Conservation (phyloP, 2,329 filamentous ascomycete species). For the Paramyrothecium sp. region DNA sequence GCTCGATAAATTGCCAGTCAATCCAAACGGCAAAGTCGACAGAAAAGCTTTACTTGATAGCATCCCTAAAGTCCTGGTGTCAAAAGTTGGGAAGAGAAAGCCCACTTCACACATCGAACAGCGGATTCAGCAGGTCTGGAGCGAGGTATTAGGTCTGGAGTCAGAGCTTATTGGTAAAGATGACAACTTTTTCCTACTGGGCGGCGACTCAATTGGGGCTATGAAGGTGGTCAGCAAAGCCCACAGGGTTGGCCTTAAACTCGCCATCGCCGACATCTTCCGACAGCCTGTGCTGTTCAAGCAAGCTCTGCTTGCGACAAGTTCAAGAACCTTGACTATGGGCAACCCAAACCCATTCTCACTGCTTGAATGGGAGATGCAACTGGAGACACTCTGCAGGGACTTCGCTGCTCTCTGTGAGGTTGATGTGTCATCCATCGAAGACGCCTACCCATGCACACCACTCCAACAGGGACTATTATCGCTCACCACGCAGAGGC, state of each 20-base stretch:
- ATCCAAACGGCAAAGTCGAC: conserved; percentile 21
- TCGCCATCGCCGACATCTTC: conserved; percentile 9
- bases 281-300: not conserved
- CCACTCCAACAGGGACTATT: conserved; percentile 13
- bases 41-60: conserved; percentile 6
- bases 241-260: not conserved
- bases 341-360: not conserved
- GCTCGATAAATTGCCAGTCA: conserved; percentile 21
- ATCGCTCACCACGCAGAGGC: conserved; percentile 8
- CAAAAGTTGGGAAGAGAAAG: not conserved
- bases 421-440: conserved; percentile 7
- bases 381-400: too few relatives aligned
- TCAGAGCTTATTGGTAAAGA: not conserved
- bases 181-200: not conserved
- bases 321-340: not conserved
- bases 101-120: not conserved
- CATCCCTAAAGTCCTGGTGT: too few relatives aligned
- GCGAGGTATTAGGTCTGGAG: not conserved
- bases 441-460: conserved; percentile 12
- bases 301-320: too few relatives aligned
- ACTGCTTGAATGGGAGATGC: conserved; percentile 2
- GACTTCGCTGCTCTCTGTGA: too few relatives aligned
- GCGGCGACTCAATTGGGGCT: not conserved
- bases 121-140: conserved; percentile 1
- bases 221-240: not conserved